These are phyloP conservation scores for Begonia peltatifolia DNA, from an alignment of 306 rosid species.

Conservation along the genomic window DNA sequence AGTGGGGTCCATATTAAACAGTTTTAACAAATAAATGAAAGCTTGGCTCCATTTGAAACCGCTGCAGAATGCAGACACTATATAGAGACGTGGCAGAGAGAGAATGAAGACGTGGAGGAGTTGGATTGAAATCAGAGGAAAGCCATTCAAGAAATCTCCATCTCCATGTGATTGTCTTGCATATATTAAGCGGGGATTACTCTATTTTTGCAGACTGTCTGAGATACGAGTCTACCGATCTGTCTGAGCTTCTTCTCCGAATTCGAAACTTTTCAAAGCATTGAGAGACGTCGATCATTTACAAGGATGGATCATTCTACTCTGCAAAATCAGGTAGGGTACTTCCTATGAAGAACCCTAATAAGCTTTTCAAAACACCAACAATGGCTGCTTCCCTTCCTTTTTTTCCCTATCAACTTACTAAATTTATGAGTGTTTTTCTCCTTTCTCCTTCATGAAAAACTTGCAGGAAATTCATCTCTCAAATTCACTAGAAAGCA, in stretches of 20 bases:
- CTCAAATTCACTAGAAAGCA: slow-evolving; percentile 3
- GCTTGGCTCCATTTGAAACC: slow-evolving; percentile 10
- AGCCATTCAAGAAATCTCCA: not conserved
- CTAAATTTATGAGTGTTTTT: not conserved
- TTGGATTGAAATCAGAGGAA: no score
- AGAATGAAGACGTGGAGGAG: not conserved
- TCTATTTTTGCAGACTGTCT: not conserved
- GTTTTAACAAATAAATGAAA: not conserved
- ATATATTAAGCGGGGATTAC: not conserved
- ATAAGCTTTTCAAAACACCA: not conserved
- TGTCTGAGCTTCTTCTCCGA: not conserved
- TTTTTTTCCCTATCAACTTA: not conserved
- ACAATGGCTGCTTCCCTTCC: not conserved
- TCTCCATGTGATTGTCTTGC: slow-evolving; percentile 4
- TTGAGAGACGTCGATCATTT: not conserved
- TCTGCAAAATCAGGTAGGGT: slow-evolving; percentile 5
- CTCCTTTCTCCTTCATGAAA: not conserved
- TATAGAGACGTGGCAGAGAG: not conserved
- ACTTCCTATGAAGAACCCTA: no score
- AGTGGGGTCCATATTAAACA: not conserved
- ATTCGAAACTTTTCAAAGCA: not conserved
- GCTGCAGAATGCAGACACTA: not conserved
- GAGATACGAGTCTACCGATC: not conserved
- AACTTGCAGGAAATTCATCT: not conserved
- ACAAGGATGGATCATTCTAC: slow-evolving; percentile 9